Evolutionary conservation across 1,139 yeast species (phyloP).

Genomic region (Lodderomyces beijingensis): DNA sequence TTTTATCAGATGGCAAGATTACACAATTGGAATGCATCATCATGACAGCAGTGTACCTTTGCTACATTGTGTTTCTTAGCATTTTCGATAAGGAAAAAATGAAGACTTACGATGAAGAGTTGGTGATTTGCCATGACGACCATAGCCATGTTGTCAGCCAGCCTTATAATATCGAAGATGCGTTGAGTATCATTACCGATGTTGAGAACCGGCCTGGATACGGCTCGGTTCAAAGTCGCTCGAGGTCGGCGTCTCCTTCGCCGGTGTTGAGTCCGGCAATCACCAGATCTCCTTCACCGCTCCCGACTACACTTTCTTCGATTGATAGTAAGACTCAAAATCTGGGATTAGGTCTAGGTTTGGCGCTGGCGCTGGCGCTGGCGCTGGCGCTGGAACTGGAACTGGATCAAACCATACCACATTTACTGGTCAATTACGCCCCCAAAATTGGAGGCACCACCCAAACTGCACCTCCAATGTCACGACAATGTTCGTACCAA

Average conservation of each 20-base stretch:
- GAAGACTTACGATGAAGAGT: conserved; percentile 13
- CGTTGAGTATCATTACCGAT: conserved; percentile 20
- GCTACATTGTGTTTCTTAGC: conserved; percentile 32
- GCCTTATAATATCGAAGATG: conserved; percentile 25
- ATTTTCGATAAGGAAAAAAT: conserved; percentile 17
- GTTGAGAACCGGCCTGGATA: conserved; percentile 13
- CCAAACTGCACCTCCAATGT: conserved; percentile 1
- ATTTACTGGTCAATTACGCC: conserved; percentile 5
- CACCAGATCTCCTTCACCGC: conserved; percentile 5
- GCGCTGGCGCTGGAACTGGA: neutral
- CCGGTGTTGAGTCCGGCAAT: conserved; percentile 2
- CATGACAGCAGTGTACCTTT: conserved; percentile 38
- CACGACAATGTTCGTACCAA: conserved; percentile 1
- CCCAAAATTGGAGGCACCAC: conserved; percentile 2
- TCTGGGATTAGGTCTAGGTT: neutral
- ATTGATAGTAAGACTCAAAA: neutral
- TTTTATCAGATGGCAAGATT: conserved; percentile 49
- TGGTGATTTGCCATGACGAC: conserved; percentile 10
- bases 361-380: neutral
- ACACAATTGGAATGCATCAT: conserved; percentile 41
- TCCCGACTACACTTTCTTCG: conserved; percentile 2
- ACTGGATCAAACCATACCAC: neutral
- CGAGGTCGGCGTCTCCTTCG: conserved; percentile 9
- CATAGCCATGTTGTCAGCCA: conserved; percentile 13
- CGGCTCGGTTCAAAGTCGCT: conserved; percentile 8